Evolutionary conservation across 2,329 filamentous ascomycete genomes (phyloP).

Genomic region (Gaeumannomyces sp.): DNA sequence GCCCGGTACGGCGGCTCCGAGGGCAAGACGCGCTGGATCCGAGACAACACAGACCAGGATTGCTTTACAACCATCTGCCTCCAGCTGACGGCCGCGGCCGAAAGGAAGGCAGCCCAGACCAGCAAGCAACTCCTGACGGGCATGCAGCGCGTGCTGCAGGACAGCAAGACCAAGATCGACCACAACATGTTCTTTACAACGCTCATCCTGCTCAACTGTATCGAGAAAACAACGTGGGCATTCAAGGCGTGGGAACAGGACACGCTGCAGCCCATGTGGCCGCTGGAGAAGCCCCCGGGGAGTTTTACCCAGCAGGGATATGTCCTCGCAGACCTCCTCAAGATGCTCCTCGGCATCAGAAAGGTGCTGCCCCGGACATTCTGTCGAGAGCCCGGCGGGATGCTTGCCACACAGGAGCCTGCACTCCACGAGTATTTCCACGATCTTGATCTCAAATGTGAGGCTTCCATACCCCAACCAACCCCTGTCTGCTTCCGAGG

Average conservation of each 20-base stretch:
- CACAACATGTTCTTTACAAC: constrained; percentile 57
- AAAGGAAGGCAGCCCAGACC: constrained; percentile 55
- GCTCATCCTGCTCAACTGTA: constrained; percentile 57
- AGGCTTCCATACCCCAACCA: constrained; percentile 24
- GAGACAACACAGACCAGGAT: constrained; percentile 47
- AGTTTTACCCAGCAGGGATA: constrained; percentile 54
- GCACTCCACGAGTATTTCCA: constrained; percentile 47
- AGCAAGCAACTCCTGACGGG: constrained; percentile 52
- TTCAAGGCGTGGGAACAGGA: constrained; percentile 64
- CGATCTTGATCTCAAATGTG: constrained; percentile 51
- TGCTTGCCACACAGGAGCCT: constrained; percentile 39
- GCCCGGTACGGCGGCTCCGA: constrained; percentile 28
- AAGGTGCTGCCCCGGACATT: constrained; percentile 50
- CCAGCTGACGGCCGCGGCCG: constrained; percentile 58
- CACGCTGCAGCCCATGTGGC: constrained; percentile 53
- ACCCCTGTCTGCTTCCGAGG: not conserved
- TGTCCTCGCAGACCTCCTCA: constrained; percentile 50
- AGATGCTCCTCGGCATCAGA: constrained; percentile 56
- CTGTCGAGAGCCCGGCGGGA: constrained; percentile 37
- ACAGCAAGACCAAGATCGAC: constrained; percentile 52
- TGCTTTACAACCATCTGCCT: constrained; percentile 56
- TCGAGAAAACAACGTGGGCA: constrained; percentile 63
- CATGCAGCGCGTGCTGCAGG: constrained; percentile 55
- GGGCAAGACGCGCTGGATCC: constrained; percentile 34
- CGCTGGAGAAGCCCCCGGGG: constrained; percentile 50